phyloP scores from a whole-genome alignment of 208 protist species.

The Acanthamoeba healyi region DNA sequence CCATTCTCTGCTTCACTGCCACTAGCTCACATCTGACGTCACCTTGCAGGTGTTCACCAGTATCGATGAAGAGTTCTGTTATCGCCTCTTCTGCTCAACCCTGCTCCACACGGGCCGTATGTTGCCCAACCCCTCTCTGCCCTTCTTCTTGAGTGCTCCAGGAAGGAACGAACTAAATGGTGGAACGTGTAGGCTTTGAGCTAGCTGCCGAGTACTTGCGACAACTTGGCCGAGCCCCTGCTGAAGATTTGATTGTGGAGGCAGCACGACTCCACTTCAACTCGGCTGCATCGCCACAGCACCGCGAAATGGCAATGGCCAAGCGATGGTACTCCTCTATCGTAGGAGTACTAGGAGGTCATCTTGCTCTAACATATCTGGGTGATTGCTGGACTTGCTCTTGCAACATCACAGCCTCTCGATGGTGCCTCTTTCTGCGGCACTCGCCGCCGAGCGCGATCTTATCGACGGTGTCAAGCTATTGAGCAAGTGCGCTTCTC shows the following conservation, averaged over 20 bases:
- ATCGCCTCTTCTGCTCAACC: slow-evolving; percentile 55
- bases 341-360: no score
- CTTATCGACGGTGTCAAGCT: slow-evolving; percentile 9
- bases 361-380: no score
- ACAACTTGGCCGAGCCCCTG: background rate
- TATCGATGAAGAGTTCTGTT: slow-evolving; percentile 10
- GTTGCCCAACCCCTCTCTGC: no score
- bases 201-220: slow-evolving; percentile 35
- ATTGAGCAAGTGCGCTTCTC: background rate
- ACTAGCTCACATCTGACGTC: background rate
- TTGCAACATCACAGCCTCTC: no score
- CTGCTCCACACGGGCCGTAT: slow-evolving; percentile 13
- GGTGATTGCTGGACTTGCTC: no score
- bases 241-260: background rate
- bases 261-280: slow-evolving; percentile 48
- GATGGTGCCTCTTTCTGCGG: slow-evolving; percentile 45
- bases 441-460: background rate
- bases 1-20: background rate
- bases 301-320: slow-evolving; percentile 38
- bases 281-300: background rate
- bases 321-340: no score
- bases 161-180: no score
- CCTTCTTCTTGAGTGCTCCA: no score
- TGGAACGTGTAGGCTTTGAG: background rate
- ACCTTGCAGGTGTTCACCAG: background rate